Conservation (phyloP, 2,329 filamentous ascomycete genomes). For the Fusarium duplospermum region DNA sequence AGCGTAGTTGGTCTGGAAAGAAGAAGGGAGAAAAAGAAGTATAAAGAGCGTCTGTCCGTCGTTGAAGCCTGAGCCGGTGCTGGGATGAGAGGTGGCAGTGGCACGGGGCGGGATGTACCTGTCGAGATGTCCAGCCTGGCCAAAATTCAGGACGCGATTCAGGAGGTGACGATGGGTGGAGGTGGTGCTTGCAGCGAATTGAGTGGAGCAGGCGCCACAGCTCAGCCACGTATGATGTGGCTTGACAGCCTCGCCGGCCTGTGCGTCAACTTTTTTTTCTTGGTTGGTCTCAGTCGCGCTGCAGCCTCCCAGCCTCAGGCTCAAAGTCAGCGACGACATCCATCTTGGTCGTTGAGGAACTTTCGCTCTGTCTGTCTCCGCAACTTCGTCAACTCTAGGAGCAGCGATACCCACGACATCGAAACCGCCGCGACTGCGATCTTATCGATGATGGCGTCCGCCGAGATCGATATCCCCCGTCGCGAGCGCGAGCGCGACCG, state of each 20-base stretch:
- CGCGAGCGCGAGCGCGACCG: conserved; percentile 51
- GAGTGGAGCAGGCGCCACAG: conserved; percentile 25
- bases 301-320: conserved; percentile 23
- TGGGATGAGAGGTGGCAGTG: conserved; percentile 27
- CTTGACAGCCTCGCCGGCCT: conserved; percentile 26
- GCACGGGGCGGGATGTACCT: conserved; percentile 27
- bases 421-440: conserved; percentile 5
- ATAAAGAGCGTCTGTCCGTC: conserved; percentile 37
- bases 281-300: conserved; percentile 20
- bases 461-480: conserved; percentile 55
- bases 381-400: conserved; percentile 20
- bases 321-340: conserved; percentile 29
- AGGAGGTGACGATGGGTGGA: conserved; percentile 36
- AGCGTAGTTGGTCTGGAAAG: conserved; percentile 22
- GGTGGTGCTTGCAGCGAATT: conserved; percentile 11
- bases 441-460: conserved; percentile 56
- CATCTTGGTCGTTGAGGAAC: conserved; percentile 23
- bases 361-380: conserved; percentile 12
- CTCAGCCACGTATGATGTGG: conserved; percentile 21
- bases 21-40: conserved; percentile 10
- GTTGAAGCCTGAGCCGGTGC: conserved; percentile 16
- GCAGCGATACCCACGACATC: conserved; percentile 3
- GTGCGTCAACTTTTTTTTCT: conserved; percentile 44
- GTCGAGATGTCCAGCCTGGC: conserved; percentile 39
- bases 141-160: conserved; percentile 39